Conservation (phyloP, 108 stramenopile species). For the Schizochytrium sp. region DNA sequence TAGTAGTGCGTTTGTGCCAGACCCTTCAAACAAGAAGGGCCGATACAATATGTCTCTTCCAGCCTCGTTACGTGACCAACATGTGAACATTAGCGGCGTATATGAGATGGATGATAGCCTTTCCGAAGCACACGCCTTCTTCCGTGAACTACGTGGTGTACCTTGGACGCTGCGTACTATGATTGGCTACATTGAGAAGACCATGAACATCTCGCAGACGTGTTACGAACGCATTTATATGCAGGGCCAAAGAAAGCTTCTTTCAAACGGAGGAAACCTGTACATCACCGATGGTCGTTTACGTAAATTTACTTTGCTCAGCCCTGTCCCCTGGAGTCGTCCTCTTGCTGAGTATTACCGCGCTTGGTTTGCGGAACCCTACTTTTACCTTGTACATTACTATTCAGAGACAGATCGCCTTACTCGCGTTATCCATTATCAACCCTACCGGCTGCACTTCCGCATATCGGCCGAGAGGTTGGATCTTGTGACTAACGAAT, state of each 20-base stretch:
- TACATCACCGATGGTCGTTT: slow-evolving; percentile 55
- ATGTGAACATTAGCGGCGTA: slow-evolving; percentile 14
- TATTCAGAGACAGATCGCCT: slow-evolving; percentile 52
- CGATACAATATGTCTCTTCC: slow-evolving; percentile 28
- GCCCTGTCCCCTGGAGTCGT: slow-evolving; percentile 51
- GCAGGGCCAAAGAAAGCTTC: slow-evolving; percentile 39
- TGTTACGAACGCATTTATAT: slow-evolving; percentile 36
- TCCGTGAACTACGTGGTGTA: slow-evolving; percentile 40
- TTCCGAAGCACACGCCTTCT: slow-evolving; percentile 37
- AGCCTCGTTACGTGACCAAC: background rate
- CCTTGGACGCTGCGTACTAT: slow-evolving; percentile 43
- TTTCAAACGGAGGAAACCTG: slow-evolving; percentile 40
- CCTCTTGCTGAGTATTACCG: slow-evolving; percentile 38
- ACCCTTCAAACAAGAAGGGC: background rate
- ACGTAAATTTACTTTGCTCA: slow-evolving; percentile 31
- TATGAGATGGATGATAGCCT: slow-evolving; percentile 56
- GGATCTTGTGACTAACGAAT: background rate
- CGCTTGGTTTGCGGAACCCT: slow-evolving; percentile 41
- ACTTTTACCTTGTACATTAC: slow-evolving; percentile 20
- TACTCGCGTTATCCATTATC: slow-evolving; percentile 19
- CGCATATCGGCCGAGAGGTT: slow-evolving; percentile 15
- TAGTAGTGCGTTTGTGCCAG: background rate
- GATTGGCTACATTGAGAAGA: slow-evolving; percentile 36
- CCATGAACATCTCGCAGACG: background rate
- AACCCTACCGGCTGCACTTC: slow-evolving; percentile 25